Evolutionary conservation across 805 yeast genomes (phyloP).

Genomic region (Scheffersomyces stipitis): DNA sequence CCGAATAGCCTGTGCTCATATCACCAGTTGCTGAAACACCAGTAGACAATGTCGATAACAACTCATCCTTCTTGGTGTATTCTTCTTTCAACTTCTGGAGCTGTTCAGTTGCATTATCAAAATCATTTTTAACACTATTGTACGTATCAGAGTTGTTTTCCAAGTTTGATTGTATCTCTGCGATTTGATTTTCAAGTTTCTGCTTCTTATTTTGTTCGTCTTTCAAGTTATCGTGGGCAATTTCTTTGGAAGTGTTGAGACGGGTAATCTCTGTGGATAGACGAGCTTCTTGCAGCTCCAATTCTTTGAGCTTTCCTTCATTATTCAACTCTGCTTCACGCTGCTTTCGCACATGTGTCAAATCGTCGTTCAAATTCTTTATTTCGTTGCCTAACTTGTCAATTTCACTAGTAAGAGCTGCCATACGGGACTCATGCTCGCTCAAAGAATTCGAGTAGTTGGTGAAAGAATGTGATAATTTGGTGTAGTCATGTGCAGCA

Average conservation of each 20-base stretch:
- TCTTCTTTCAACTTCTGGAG: constrained; percentile 47
- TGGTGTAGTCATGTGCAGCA: constrained; percentile 70
- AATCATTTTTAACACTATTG: constrained; percentile 44
- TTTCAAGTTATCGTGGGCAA: constrained; percentile 53
- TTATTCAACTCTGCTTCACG: constrained; percentile 59
- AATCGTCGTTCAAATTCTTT: constrained; percentile 56
- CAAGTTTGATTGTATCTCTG: constrained; percentile 30
- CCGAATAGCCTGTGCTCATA: constrained; percentile 71
- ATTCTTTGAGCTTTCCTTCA: constrained; percentile 57
- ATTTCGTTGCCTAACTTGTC: constrained; percentile 56
- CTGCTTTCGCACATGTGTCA: constrained; percentile 50
- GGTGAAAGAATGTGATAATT: constrained; percentile 39
- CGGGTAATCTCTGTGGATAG: constrained; percentile 67
- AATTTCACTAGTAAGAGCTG: constrained; percentile 42
- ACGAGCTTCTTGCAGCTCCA: constrained; percentile 58
- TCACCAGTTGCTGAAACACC: constrained; percentile 86
- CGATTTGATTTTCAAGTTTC: constrained; percentile 31
- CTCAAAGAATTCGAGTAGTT: constrained; percentile 44
- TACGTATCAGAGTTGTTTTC: constrained; percentile 37
- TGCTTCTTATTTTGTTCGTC: constrained; percentile 49
- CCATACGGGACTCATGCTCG: constrained; percentile 40
- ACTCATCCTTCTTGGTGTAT: constrained; percentile 66
- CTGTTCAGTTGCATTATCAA: constrained; percentile 41
- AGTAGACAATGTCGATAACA: constrained; percentile 76
- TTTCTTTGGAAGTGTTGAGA: constrained; percentile 58